Percentiles rank a stretch among this genome's conserved stretches.
Conservation (phyloP, 2,329 filamentous ascomycete genomes). For the Claviceps sorghi region DNA sequence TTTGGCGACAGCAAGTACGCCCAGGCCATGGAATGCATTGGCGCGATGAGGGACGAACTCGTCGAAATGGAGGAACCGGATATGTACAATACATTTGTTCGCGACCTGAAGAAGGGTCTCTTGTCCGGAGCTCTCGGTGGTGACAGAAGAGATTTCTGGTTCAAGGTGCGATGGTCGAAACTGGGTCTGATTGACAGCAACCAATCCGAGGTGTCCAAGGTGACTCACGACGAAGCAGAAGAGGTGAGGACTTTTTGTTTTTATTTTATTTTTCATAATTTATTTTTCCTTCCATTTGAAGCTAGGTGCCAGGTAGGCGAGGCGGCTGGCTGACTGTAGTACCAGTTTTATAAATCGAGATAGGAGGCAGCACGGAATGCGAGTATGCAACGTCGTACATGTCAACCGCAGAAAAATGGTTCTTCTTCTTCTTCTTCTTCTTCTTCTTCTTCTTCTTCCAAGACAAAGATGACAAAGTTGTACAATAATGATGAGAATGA, state of each 20-base stretch:
- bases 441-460: too few species aligned
- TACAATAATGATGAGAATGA: not conserved
- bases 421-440: too few species aligned
- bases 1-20: conserved; percentile 64
- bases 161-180: conserved; percentile 47
- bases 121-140: conserved; percentile 57
- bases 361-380: conserved; percentile 6
- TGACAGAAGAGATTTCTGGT: conserved; percentile 74
- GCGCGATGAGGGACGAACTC: conserved; percentile 65
- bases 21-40: conserved; percentile 59
- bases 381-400: not conserved
- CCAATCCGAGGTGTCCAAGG: conserved; percentile 47
- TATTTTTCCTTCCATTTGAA: not conserved
- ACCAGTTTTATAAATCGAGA: conserved; percentile 24
- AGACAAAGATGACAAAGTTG: not conserved
- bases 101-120: conserved; percentile 56
- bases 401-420: not conserved
- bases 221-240: conserved; percentile 57
- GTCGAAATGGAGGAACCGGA: conserved; percentile 59
- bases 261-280: not conserved
- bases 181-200: conserved; percentile 59
- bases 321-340: conserved; percentile 11
- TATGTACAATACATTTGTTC: conserved; percentile 62
- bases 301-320: not conserved
- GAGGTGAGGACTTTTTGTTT: conserved; percentile 30